Conservation (phyloP, 805 yeast genomes). For the Saccharomycopsis olivae region DNA sequence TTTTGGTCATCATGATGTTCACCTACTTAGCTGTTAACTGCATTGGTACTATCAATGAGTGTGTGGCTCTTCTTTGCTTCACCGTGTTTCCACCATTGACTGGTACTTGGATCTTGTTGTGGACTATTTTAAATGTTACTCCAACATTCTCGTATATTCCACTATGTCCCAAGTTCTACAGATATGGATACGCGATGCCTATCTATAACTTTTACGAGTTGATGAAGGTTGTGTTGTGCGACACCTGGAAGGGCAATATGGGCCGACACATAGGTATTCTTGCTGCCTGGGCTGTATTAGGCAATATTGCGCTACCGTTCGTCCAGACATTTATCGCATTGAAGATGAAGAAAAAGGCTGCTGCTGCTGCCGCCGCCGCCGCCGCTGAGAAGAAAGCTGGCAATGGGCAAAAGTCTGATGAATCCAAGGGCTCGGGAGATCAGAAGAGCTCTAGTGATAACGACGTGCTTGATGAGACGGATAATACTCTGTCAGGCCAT, state of each 20-base stretch:
- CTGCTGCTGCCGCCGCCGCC: constrained; percentile 2
- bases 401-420: background rate
- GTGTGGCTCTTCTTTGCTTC: constrained; percentile 41
- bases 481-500: no score
- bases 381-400: background rate
- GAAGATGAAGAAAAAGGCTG: constrained; percentile 25
- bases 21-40: constrained; percentile 62
- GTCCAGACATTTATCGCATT: constrained; percentile 33
- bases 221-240: constrained; percentile 46
- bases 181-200: constrained; percentile 62
- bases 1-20: constrained; percentile 64
- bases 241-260: constrained; percentile 43
- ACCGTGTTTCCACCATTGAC: constrained; percentile 48
- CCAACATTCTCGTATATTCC: constrained; percentile 61
- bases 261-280: constrained; percentile 55
- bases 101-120: constrained; percentile 63
- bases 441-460: no score
- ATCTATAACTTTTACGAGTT: constrained; percentile 55
- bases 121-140: constrained; percentile 60
- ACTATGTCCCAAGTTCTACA: constrained; percentile 33
- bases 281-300: constrained; percentile 48
- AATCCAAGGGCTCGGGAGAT: no score
- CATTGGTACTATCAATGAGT: constrained; percentile 68
- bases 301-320: constrained; percentile 35
- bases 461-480: no score